Evolutionary conservation across 2,329 filamentous ascomycete species (phyloP).

Genomic region (Dactylellina parvicollis): DNA sequence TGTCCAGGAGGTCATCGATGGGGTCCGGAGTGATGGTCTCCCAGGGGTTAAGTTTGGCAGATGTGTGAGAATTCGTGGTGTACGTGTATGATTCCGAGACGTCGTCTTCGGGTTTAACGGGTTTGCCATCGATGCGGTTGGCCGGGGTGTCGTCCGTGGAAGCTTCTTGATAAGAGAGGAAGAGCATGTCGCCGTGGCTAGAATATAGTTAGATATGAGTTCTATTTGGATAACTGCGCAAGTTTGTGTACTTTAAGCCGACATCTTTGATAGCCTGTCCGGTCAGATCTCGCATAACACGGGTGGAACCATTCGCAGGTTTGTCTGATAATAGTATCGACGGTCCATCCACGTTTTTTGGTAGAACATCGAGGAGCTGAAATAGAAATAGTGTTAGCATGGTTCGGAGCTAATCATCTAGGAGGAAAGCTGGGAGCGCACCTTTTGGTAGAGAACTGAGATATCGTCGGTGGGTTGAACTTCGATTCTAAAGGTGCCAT

Average conservation of each 20-base stretch:
- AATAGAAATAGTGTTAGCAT: constrained; percentile 31
- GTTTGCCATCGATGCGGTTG: constrained; percentile 74
- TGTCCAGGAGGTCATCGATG: constrained; percentile 87
- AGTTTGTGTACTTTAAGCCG: constrained; percentile 67
- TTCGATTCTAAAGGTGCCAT: constrained; percentile 88
- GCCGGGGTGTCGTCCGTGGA: constrained; percentile 61
- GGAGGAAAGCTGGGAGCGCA: constrained; percentile 9
- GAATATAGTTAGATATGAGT: constrained; percentile 55
- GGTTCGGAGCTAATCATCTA: background rate
- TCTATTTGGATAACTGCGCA: background rate
- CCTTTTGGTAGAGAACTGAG: constrained; percentile 56
- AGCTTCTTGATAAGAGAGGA: constrained; percentile 75
- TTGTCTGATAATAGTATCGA: constrained; percentile 72
- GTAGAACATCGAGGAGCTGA: constrained; percentile 69
- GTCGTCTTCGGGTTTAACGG: constrained; percentile 75
- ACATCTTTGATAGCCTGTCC: constrained; percentile 69
- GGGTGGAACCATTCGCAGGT: constrained; percentile 69
- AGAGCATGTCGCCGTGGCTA: constrained; percentile 92
- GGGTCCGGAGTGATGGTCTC: constrained; percentile 87
- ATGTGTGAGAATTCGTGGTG: constrained; percentile 68
- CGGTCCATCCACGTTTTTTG: constrained; percentile 70
- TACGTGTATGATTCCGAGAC: constrained; percentile 70
- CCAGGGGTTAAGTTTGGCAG: constrained; percentile 77
- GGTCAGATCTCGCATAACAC: constrained; percentile 69
- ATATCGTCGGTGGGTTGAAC: constrained; percentile 73